Evolutionary conservation across 1,139 yeast species (phyloP), one percentile per base, ranked within the genome.

Genomic region (Debaryomyces nepalensis): DNA sequence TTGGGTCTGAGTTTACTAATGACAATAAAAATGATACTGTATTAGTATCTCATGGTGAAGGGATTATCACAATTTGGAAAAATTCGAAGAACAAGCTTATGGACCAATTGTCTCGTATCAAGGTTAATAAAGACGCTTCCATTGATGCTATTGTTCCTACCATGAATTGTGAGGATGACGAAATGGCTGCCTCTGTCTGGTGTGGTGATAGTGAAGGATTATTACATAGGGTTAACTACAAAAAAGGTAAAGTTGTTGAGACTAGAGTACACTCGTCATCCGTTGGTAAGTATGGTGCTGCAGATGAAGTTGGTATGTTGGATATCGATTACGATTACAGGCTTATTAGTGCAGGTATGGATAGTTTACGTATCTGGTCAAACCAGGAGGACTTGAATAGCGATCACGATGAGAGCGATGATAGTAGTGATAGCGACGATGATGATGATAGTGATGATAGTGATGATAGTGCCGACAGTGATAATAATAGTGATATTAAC

Each of bases 51-150:
- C 91, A 90, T 82, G 91, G 96, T 3, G 95, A 87, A 59, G 98
- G 98, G 2, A 79, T 89, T n/a, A 75, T 89, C 5, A 89, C 98
- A 0, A 72, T 87, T n/a, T 93, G 98, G 99, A 82, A 81, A 52
- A 81, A 84, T 32, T 73, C 79, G 31, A 79, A 79, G 58, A 86
- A 84, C 56, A 75, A 74, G 40, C 76, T 84, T 54, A 75, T 72
- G 49, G 98, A 91, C 62, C 97, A 90, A 62, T 73, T 89, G 41
- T 78, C 87, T n/a, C 73, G 98, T 44, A 78, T 91, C 14, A 81
- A 83, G 48, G 73, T 91, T 6, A 75, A 82, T 38, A 81, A 77
- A 46, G 82, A 80, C 30, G 93, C 88, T 26, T 84, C 95, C 14
- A 78, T 91, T 14, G 98, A 91, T 59, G 76, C 87, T 16, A 67